Conservation (phyloP, 371 early-diverging fungal species). For the Umbelopsis sp. region DNA sequence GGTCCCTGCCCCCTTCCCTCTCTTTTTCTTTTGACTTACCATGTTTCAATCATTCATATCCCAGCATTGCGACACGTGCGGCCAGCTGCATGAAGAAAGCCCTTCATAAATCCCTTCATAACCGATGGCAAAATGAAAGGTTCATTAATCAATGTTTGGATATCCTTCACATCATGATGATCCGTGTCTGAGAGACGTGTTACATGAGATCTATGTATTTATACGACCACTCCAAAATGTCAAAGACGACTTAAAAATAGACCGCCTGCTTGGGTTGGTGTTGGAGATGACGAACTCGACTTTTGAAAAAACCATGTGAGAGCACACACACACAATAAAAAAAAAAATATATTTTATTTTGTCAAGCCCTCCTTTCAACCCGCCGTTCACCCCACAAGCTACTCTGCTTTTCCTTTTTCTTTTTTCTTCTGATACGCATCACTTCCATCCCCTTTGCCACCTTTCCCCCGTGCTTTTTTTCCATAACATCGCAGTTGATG, state of each 20-base stretch:
- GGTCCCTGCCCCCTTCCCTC: not conserved
- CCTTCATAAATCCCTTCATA: too few species aligned
- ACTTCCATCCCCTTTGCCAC: not conserved
- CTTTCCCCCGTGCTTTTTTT: not conserved
- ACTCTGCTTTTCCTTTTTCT: not conserved
- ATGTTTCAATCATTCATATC: not conserved
- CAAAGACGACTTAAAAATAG: not conserved
- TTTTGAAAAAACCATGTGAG: conserved; percentile 9
- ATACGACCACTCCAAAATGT: too few species aligned
- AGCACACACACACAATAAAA: not conserved
- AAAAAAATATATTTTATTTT: not conserved
- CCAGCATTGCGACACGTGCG: not conserved
- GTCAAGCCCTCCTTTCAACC: not conserved
- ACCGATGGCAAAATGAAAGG: too few species aligned
- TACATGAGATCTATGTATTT: too few species aligned
- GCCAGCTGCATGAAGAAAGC: too few species aligned
- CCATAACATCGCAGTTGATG: not conserved
- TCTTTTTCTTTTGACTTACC: too few species aligned
- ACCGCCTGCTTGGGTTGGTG: not conserved
- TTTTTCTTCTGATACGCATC: not conserved
- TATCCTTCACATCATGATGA: too few species aligned
- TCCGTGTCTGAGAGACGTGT: too few species aligned
- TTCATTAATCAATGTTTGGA: too few species aligned
- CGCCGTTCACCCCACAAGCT: not conserved
- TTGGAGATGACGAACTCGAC: not conserved